Evolutionary conservation across 202 grass and related monocot genomes (phyloP).

Genomic region (Eragrostis tef): DNA sequence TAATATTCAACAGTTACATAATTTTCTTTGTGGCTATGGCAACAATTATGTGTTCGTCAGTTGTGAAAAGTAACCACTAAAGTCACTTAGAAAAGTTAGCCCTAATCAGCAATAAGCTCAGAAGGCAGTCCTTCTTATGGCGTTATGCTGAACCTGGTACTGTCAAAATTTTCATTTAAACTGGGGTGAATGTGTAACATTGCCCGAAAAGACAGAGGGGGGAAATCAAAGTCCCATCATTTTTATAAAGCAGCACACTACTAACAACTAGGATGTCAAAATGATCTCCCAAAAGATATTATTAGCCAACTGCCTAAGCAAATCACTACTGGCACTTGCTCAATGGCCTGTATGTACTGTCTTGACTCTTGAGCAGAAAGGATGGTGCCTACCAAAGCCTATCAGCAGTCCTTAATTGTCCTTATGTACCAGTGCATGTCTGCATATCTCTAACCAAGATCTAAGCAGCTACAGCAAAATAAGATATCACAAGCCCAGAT

Average conservation of each 20-base stretch:
- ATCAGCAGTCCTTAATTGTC: constrained; percentile 38
- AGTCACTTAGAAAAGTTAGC: constrained; percentile 12
- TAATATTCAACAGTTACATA: constrained; percentile 15
- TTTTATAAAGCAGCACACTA: neutral
- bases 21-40: neutral
- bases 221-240: neutral
- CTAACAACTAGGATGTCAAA: neutral
- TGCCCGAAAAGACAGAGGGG: neutral
- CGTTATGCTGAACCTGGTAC: neutral
- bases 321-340: constrained; percentile 10
- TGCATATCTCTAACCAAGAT: constrained; percentile 31
- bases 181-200: neutral
- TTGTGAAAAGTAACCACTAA: constrained; percentile 4
- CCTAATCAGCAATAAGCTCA: neutral
- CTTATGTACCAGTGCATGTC: constrained; percentile 31
- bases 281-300: constrained; percentile 4
- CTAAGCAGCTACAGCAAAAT: constrained; percentile 27
- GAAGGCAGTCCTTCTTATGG: neutral
- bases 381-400: constrained; percentile 44
- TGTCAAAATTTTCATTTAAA: constrained; percentile 15
- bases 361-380: constrained; percentile 49
- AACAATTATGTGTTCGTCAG: neutral
- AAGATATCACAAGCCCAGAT: constrained; percentile 39
- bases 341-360: constrained; percentile 26
- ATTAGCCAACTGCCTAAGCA: constrained; percentile 43